Evolutionary conservation across 495 filamentous ascomycete species (phyloP).

Genomic region (Neurospora discreta): DNA sequence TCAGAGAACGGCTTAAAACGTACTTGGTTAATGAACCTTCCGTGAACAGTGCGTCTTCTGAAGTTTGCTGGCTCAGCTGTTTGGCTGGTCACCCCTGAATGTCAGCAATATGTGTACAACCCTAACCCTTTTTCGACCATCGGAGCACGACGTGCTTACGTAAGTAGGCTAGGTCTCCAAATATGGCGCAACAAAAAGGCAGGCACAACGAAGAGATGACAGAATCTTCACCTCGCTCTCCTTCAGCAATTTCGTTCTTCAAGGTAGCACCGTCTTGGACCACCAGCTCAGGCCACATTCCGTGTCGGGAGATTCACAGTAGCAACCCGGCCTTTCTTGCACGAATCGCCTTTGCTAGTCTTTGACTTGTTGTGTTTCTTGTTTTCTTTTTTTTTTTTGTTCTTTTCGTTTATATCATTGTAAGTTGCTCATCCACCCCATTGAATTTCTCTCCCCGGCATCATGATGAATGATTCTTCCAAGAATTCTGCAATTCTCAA

Average conservation of each 20-base stretch:
- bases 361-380: not conserved
- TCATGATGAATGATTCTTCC: conserved; percentile 35
- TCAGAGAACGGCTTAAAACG: not conserved
- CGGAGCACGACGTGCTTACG: not conserved
- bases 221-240: not conserved
- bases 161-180: not conserved
- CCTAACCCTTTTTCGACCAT: not conserved
- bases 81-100: not conserved
- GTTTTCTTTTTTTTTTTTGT: not conserved
- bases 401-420: not conserved
- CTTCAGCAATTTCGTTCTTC: not conserved
- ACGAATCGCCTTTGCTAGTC: not conserved
- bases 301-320: not conserved
- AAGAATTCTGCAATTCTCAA: conserved; percentile 51
- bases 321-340: not conserved
- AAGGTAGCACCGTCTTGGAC: not conserved
- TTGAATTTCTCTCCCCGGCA: not conserved
- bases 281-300: not conserved
- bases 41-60: not conserved
- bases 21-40: not conserved
- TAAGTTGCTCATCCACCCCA: not conserved
- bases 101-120: not conserved
- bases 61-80: not conserved
- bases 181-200: not conserved
- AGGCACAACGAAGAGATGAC: not conserved